phyloP scores from a whole-genome alignment of 768 basidiomycete genomes.

The Boletus barrowsii region DNA sequence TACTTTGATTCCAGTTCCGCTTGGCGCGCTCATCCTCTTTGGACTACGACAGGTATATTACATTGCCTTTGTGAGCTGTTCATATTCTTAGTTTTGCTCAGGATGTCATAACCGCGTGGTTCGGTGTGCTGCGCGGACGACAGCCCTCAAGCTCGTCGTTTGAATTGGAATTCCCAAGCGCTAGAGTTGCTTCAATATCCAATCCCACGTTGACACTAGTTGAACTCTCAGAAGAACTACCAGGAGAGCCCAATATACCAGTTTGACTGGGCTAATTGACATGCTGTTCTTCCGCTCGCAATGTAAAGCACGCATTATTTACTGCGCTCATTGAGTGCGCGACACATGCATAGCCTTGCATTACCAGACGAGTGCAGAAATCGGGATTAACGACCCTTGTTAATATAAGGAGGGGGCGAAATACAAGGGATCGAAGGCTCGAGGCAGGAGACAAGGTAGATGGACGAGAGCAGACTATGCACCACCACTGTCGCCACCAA shows the following conservation, averaged over 20 bases:
- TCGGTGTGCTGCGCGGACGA: slow-evolving; percentile 1
- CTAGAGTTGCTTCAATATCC: slow-evolving; percentile 18
- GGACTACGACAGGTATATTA: slow-evolving; percentile 45
- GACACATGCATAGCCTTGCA: background rate
- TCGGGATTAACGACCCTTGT: slow-evolving; percentile 2
- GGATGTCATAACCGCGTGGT: slow-evolving; percentile 41
- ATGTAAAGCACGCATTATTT: slow-evolving; percentile 3
- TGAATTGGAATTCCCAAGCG: slow-evolving; percentile 22
- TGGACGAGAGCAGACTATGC: slow-evolving; percentile 45
- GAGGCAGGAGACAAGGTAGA: slow-evolving; percentile 11
- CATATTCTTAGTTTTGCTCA: slow-evolving; percentile 15
- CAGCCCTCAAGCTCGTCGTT: slow-evolving; percentile 8
- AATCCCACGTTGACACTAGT: slow-evolving; percentile 4
- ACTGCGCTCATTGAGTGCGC: background rate
- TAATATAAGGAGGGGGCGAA: slow-evolving; percentile 14
- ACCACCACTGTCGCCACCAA: slow-evolving; percentile 55
- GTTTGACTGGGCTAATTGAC: slow-evolving; percentile 11
- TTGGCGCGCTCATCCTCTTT: slow-evolving; percentile 47
- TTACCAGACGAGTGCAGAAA: background rate
- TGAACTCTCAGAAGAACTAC: slow-evolving; percentile 1
- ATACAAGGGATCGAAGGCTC: slow-evolving; percentile 19
- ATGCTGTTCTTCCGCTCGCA: background rate
- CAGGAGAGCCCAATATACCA: background rate
- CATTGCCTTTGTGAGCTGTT: background rate
- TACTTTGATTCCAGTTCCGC: slow-evolving; percentile 40